Conservation (phyloP, 441 rosid genomes). For the Aleurites moluccanus region DNA sequence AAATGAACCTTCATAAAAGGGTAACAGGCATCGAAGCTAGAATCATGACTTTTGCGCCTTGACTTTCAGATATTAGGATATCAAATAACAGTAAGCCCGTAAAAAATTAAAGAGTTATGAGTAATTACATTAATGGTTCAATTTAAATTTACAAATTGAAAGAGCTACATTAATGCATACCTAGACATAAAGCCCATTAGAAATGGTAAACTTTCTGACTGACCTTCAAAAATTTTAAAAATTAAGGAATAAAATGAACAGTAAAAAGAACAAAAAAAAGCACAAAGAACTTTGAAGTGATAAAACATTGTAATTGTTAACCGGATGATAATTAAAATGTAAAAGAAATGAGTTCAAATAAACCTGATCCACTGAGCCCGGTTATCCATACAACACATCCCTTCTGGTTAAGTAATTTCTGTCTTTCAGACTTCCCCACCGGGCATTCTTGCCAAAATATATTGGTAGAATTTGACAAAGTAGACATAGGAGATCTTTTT, state of each 20-base stretch:
- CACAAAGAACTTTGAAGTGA: not conserved
- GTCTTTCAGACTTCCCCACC: conserved; percentile 74
- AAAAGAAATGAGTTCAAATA: conserved; percentile 11
- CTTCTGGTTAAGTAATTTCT: conserved; percentile 71
- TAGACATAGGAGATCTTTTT: conserved; percentile 43
- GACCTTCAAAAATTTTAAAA: not conserved
- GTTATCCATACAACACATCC: conserved; percentile 96
- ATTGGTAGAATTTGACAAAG: conserved; percentile 62
- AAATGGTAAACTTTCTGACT: not conserved
- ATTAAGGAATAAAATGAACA: not conserved
- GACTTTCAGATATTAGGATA: not conserved
- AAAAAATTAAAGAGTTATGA: not conserved
- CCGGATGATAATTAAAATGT: not conserved
- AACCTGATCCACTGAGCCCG: conserved; percentile 96
- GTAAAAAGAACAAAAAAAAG: not conserved
- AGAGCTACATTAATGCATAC: not conserved
- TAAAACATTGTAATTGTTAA: not conserved
- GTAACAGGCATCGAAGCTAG: not conserved
- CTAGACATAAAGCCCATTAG: not conserved
- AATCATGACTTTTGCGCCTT: not conserved
- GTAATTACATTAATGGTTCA: not conserved
- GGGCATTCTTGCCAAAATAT: conserved; percentile 90
- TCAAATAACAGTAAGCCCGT: not conserved
- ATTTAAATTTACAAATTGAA: not conserved
- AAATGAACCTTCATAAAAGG: not conserved